Conservation (phyloP, 2,329 filamentous ascomycete species). For the Lizonia empirigonia region DNA sequence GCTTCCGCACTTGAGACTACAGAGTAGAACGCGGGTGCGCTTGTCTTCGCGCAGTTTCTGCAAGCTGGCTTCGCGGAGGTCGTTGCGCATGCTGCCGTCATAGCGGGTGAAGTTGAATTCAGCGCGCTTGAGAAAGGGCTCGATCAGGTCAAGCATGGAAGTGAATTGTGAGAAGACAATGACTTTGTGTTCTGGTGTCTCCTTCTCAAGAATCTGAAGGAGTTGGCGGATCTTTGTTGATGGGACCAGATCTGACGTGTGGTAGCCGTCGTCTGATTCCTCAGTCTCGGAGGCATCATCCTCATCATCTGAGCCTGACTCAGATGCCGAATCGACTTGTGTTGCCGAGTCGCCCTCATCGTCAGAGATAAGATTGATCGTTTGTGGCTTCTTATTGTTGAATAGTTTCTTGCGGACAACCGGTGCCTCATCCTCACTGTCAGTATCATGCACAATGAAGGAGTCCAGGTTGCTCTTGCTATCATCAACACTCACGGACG, state of each 20-base stretch:
- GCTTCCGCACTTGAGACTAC: constrained; percentile 91
- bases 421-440: constrained; percentile 48
- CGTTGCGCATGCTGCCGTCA: constrained; percentile 93
- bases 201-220: constrained; percentile 77
- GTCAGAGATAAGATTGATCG: constrained; percentile 61
- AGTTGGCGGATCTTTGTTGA: constrained; percentile 94
- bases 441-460: constrained; percentile 46
- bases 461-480: constrained; percentile 46
- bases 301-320: constrained; percentile 48
- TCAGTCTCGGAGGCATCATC: constrained; percentile 51
- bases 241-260: constrained; percentile 59
- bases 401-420: constrained; percentile 33
- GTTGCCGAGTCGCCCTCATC: constrained; percentile 47
- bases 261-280: constrained; percentile 47
- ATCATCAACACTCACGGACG: constrained; percentile 63
- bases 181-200: constrained; percentile 85
- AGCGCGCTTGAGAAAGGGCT: constrained; percentile 81
- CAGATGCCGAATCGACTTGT: constrained; percentile 50
- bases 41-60: constrained; percentile 75
- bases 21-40: constrained; percentile 81
- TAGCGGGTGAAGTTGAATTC: constrained; percentile 85
- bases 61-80: constrained; percentile 85
- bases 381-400: constrained; percentile 51
- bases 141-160: constrained; percentile 94
- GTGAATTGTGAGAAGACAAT: constrained; percentile 99